A percentile compares a stretch with the other conserved stretches of the same genome.
Evolutionary conservation across 176 grass and related monocot species (phyloP).

Genomic region (Eragrostis curvula): DNA sequence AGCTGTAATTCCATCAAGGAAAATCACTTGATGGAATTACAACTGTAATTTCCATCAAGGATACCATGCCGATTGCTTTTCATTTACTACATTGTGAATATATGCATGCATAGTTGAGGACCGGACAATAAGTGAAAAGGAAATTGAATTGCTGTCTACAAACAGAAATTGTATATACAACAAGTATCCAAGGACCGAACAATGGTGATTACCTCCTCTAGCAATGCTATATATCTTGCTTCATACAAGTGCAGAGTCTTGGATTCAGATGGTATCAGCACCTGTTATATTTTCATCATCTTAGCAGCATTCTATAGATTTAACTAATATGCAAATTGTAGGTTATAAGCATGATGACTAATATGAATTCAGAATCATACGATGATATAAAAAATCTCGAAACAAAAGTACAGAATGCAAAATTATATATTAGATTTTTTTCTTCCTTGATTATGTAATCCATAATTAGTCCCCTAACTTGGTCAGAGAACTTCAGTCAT

Average conservation of each 20-base stretch:
- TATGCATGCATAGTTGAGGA: background rate
- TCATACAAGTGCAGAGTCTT: conserved; percentile 97
- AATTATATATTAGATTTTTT: background rate
- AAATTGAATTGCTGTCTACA: background rate
- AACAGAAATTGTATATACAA: conserved; percentile 32
- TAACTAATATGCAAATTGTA: conserved; percentile 6
- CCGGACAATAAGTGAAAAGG: background rate
- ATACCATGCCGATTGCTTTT: background rate
- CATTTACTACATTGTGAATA: background rate
- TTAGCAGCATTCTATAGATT: conserved; percentile 25
- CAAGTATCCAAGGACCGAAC: conserved; percentile 16
- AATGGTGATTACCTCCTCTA: conserved; percentile 75
- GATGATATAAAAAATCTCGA: background rate
- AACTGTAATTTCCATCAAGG: background rate
- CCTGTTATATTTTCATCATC: conserved; percentile 56
- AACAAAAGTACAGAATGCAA: background rate
- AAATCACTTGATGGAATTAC: background rate
- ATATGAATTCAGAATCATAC: background rate
- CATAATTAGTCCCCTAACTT: conserved; percentile 2
- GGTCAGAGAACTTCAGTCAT: background rate
- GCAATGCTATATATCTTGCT: conserved; percentile 87
- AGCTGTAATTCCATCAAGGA: background rate
- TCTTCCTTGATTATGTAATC: background rate
- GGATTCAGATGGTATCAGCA: conserved; percentile 86
- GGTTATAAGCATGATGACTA: background rate